These are phyloP conservation scores for Pinus albicaulis DNA, from an alignment of 75 land plant species.

Conservation along the genomic window DNA sequence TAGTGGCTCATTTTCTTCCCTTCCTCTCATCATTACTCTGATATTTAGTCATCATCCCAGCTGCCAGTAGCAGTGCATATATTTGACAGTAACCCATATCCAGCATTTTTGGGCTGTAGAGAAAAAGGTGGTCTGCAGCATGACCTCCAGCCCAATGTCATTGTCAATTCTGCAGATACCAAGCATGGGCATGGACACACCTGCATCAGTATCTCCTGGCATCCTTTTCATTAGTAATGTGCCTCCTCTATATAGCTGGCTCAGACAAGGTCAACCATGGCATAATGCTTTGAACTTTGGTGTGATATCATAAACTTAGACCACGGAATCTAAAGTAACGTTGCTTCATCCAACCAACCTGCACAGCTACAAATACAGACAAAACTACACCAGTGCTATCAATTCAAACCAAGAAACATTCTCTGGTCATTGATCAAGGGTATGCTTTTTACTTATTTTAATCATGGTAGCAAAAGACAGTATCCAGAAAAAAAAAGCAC, in stretches of 20 bases:
- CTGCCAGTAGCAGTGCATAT: neutral
- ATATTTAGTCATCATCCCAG: neutral
- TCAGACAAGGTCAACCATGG: neutral
- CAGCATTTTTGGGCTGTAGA: neutral
- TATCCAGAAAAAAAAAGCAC: no score
- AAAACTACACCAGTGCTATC: no score
- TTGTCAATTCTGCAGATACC: neutral
- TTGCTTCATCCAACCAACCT: neutral
- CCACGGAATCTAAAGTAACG: neutral
- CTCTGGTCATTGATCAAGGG: no score
- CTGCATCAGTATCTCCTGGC: neutral
- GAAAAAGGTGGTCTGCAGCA: neutral
- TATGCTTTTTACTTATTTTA: no score
- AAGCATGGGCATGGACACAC: neutral
- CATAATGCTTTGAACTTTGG: neutral
- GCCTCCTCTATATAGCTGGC: neutral
- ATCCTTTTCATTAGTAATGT: neutral
- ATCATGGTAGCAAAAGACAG: no score
- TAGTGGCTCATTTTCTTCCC: neutral
- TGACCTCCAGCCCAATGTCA: neutral
- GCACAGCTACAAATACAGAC: slow-evolving; percentile 4
- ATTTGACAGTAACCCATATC: neutral
- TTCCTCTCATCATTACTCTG: neutral
- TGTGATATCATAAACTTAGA: neutral
- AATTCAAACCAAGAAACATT: no score